Percentiles rank a stretch among this genome's conserved stretches.
phyloP scores from a whole-genome alignment of 345 rosid genomes.

The Geranium brycei region DNA sequence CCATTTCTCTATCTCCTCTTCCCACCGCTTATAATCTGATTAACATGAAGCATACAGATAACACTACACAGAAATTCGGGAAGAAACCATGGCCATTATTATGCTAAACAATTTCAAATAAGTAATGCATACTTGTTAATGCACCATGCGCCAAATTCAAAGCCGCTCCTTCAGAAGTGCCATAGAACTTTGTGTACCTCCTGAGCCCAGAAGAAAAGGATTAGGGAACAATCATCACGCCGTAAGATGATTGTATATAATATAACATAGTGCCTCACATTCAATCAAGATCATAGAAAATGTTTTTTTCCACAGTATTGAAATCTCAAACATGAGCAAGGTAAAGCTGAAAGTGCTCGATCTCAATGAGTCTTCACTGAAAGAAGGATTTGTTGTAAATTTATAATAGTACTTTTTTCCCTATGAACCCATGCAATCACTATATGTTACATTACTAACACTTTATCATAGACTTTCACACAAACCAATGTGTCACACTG shows the following conservation, averaged over 20 bases:
- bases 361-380: background rate
- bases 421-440: background rate
- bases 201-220: constrained; percentile 22
- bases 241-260: background rate
- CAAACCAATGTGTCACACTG: background rate
- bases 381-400: too few relatives aligned
- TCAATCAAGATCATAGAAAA: background rate
- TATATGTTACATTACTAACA: too few relatives aligned
- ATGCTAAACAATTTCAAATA: constrained; percentile 5
- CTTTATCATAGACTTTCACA: background rate
- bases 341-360: background rate
- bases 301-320: background rate
- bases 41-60: too few relatives aligned
- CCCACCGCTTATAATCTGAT: constrained; percentile 87
- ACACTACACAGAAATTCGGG: background rate
- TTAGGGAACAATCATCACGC: background rate
- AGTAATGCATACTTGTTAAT: constrained; percentile 46
- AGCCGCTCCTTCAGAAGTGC: constrained; percentile 83
- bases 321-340: background rate
- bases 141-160: constrained; percentile 82
- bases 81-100: background rate
- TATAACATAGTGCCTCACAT: background rate
- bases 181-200: constrained; percentile 91
- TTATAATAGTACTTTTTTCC: background rate
- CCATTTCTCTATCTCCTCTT: constrained; percentile 93